A percentile compares a stretch with the other conserved stretches of the same genome.
These are phyloP conservation scores for Suhomyces tanzawaensis DNA, from an alignment of 805 yeast genomes.

Conservation along the genomic window DNA sequence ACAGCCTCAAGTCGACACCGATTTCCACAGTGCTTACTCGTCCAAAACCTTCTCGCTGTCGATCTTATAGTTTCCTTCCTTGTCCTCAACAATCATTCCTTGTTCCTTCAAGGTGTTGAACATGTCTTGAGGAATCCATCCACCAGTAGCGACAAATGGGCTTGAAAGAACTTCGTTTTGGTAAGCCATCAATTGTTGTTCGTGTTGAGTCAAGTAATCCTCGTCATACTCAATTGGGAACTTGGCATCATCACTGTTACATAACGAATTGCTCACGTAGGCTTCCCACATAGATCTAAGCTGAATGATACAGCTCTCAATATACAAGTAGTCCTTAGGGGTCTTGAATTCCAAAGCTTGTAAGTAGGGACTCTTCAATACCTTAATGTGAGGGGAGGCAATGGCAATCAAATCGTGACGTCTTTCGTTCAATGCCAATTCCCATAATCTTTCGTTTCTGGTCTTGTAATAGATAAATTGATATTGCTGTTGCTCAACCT, in stretches of 20 bases:
- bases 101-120: constrained; percentile 67
- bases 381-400: constrained; percentile 80
- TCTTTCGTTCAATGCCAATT: constrained; percentile 63
- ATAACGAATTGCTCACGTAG: constrained; percentile 56
- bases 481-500: constrained; percentile 73
- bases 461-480: constrained; percentile 86
- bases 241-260: constrained; percentile 36
- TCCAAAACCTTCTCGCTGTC: constrained; percentile 28
- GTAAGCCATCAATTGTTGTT: constrained; percentile 58
- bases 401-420: constrained; percentile 70
- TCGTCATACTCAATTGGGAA: constrained; percentile 65
- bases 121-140: constrained; percentile 96
- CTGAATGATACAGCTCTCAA: constrained; percentile 66
- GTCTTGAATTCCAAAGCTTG: constrained; percentile 58
- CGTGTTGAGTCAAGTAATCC: constrained; percentile 57
- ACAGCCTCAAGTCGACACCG: not conserved
- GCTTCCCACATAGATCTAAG: constrained; percentile 68
- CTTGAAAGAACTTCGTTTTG: constrained; percentile 64
- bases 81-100: constrained; percentile 60
- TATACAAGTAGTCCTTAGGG: constrained; percentile 58
- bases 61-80: constrained; percentile 42
- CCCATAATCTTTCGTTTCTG: constrained; percentile 89
- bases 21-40: constrained; percentile 9
- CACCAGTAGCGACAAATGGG: constrained; percentile 88
- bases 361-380: constrained; percentile 61